Evolutionary conservation across 2,329 filamentous ascomycete genomes (phyloP).

Genomic region (Seiridium unicorne): DNA sequence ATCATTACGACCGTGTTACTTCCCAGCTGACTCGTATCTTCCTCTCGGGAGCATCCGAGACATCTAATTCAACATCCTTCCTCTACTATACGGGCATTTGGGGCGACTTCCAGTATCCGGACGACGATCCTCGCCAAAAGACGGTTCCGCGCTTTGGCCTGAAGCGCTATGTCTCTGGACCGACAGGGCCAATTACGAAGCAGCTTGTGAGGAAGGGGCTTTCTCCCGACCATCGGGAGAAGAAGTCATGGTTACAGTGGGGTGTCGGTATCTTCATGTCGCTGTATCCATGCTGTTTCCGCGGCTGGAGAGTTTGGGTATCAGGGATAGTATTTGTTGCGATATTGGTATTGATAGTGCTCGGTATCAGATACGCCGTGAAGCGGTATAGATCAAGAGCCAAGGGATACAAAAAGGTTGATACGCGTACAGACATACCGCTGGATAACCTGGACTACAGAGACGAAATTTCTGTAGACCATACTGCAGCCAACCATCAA

Average conservation of each 20-base stretch:
- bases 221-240: neutral
- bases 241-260: neutral
- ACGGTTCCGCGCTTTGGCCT: neutral
- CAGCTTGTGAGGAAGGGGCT: conserved; percentile 1
- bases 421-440: neutral
- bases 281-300: neutral
- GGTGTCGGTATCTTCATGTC: neutral
- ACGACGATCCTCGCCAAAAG: neutral
- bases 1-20: neutral
- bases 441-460: neutral
- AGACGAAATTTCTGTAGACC: neutral
- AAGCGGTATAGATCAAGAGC: neutral
- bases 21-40: neutral
- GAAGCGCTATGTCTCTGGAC: neutral
- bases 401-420: neutral
- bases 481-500: neutral
- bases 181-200: neutral
- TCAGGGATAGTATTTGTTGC: neutral
- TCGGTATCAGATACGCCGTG: neutral
- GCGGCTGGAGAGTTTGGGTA: conserved; percentile 1
- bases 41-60: neutral
- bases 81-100: neutral
- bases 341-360: neutral
- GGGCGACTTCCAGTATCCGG: conserved; percentile 1
- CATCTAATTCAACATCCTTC: neutral